These are phyloP conservation scores for Aquilaria yunnanensis DNA, from an alignment of 345 rosid species.

Conservation along the genomic window DNA sequence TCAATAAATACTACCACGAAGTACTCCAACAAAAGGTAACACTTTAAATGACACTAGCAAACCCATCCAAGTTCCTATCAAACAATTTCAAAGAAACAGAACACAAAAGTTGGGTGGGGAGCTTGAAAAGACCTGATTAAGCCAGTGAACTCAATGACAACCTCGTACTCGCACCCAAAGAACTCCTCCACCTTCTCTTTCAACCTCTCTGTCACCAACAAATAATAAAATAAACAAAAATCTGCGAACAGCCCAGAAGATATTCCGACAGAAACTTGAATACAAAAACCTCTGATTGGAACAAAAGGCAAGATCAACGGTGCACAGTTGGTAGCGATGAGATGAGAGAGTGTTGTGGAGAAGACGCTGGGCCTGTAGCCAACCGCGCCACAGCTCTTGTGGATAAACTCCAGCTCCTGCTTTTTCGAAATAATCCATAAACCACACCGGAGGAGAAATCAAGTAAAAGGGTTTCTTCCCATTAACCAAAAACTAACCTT, in stretches of 20 bases:
- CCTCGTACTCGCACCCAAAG: slow-evolving; percentile 76
- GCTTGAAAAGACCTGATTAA: slow-evolving; percentile 49
- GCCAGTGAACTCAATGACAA: slow-evolving; percentile 83
- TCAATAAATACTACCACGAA: too few relatives aligned
- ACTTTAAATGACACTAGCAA: too few relatives aligned
- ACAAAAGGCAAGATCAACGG: slow-evolving; percentile 73
- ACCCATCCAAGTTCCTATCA: too few relatives aligned
- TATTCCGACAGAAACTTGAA: background rate
- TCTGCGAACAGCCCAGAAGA: background rate
- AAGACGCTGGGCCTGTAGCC: slow-evolving; percentile 90
- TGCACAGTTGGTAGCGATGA: slow-evolving; percentile 66
- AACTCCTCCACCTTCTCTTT: slow-evolving; percentile 78
- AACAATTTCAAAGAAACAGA: too few relatives aligned
- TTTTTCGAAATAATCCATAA: background rate
- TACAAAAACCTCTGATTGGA: slow-evolving; percentile 52
- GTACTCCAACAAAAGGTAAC: too few relatives aligned
- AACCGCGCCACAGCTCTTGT: slow-evolving; percentile 66
- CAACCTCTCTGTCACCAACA: slow-evolving; percentile 46
- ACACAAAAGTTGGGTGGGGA: too few relatives aligned
- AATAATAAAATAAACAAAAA: background rate
- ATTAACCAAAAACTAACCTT: slow-evolving; percentile 30
- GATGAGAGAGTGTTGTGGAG: slow-evolving; percentile 94
- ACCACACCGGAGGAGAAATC: background rate
- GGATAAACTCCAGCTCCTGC: slow-evolving; percentile 82
- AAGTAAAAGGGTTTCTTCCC: background rate